phyloP scores from a whole-genome alignment of 2,329 filamentous ascomycete species.

The Colletotrichum cordylinicola region DNA sequence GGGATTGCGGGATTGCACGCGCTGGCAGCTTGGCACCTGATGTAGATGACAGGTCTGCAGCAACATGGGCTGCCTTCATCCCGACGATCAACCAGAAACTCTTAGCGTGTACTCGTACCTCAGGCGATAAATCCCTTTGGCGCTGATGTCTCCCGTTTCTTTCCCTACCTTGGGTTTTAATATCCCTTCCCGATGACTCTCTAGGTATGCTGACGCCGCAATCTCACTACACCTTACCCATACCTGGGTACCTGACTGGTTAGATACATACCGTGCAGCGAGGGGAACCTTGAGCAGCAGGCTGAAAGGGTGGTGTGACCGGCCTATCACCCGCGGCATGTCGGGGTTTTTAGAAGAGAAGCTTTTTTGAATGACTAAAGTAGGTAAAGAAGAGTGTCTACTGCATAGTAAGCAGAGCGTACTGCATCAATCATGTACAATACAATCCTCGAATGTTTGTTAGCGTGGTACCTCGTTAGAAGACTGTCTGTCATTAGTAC shows the following conservation, averaged over 20 bases:
- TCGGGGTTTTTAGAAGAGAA: not conserved
- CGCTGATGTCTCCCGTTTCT: not conserved
- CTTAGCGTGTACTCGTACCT: not conserved
- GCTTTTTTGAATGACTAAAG: not conserved
- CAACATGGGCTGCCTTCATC: conserved; percentile 1
- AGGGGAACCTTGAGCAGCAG: not conserved
- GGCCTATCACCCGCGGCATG: not conserved
- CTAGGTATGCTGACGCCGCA: not conserved
- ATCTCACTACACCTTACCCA: not conserved
- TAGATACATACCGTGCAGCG: not conserved
- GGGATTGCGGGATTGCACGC: conserved; percentile 11
- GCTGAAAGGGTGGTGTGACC: not conserved
- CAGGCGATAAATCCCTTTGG: not conserved
- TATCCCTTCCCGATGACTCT: not conserved
- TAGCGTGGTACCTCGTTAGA: too few species aligned
- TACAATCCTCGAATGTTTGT: too few species aligned
- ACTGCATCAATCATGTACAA: not conserved
- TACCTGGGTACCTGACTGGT: not conserved
- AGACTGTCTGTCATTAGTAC: too few species aligned
- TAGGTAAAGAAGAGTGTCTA: not conserved
- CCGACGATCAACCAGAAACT: not conserved
- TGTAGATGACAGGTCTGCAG: conserved; percentile 4
- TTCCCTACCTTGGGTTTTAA: not conserved
- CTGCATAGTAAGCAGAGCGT: too few species aligned
- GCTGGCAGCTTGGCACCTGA: conserved; percentile 22